Base-by-base conservation (phyloP, 768 basidiomycete species). In the Phylloporus sp. region DNA sequence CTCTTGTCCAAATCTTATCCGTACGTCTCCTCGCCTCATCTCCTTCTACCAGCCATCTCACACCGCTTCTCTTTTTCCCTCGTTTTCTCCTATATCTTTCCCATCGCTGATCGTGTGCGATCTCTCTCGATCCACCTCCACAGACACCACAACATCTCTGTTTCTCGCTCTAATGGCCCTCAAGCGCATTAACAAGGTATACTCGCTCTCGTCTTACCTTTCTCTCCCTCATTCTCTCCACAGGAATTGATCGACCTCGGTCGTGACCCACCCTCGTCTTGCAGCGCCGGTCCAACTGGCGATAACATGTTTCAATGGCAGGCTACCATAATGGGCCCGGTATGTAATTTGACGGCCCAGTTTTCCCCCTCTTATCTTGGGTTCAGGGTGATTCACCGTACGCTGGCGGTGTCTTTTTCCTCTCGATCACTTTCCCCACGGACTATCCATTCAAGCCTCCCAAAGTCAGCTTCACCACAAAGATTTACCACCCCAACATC, bases 391-490 rank as follows among this genome's bases (percentile, higher is more conserved):
- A 99, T 67, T 96, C 93, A 60, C 96, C 96, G 23, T 99, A 99
- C 66, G 84, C 95, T 26, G 96, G 96, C 62, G 96, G 96, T 67
- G 96, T 99, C 46, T 99, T 99, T 78, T 98, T 98, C 87, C 82
- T 94, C 38, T 84, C 86, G 39, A 93, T 95, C 67, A 81, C 78
- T 35, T 93, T 93, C 79, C 90, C 91, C 38, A 90, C 88, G 70
- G 95, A 99, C 70, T 99, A 99, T 76, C 96, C 96, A 21, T 98
- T 98, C 86, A 97, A 98, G 74, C 96, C 96, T 34, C 96, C 96
- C 71, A 99, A 99, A 81, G 92, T 99, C 73, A 86, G 86, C 76
- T 99, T 99, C 71, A 95, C 92, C 57, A 98, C 96, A 65, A 97
- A 96, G 88, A 97, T 97, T 61, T 98, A 97, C 70, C 95, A 98